Percentiles rank a stretch among this genome's conserved stretches.
These are phyloP conservation scores for Collybiopsis luxurians DNA, from an alignment of 768 basidiomycete genomes.

Conservation along the genomic window DNA sequence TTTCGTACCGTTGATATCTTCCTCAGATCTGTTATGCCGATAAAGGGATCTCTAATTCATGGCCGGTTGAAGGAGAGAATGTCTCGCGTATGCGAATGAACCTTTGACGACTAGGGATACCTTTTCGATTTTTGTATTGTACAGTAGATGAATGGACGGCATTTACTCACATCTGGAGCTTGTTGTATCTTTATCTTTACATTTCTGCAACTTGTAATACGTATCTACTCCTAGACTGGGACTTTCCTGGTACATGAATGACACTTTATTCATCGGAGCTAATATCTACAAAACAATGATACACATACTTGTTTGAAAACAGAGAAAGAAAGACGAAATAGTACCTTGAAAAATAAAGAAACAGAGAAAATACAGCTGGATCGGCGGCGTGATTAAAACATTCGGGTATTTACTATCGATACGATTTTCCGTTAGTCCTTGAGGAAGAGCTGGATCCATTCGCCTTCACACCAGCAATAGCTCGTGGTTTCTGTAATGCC, in stretches of 20 bases:
- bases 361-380: constrained; percentile 11
- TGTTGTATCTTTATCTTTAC: constrained; percentile 1
- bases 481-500: constrained; percentile 58
- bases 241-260: too few relatives aligned
- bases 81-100: background rate
- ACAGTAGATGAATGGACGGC: background rate
- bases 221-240: background rate
- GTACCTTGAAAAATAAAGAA: constrained; percentile 16
- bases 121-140: background rate
- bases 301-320: constrained; percentile 19
- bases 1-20: background rate
- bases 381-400: constrained; percentile 1
- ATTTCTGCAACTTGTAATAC: background rate
- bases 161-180: background rate
- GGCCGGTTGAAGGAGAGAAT: too few relatives aligned
- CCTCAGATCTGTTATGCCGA: too few relatives aligned
- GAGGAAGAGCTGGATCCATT: constrained; percentile 47
- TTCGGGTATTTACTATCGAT: constrained; percentile 40
- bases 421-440: constrained; percentile 60
- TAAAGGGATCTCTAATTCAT: too few relatives aligned
- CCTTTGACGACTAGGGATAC: background rate
- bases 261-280: too few relatives aligned
- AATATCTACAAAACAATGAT: too few relatives aligned
- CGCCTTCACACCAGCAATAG: constrained; percentile 45
- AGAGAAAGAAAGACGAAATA: constrained; percentile 15